Percentiles rank a stretch among this genome's conserved stretches.
phyloP scores from a whole-genome alignment of 305 asterid species.

The Fraxinus floribunda region DNA sequence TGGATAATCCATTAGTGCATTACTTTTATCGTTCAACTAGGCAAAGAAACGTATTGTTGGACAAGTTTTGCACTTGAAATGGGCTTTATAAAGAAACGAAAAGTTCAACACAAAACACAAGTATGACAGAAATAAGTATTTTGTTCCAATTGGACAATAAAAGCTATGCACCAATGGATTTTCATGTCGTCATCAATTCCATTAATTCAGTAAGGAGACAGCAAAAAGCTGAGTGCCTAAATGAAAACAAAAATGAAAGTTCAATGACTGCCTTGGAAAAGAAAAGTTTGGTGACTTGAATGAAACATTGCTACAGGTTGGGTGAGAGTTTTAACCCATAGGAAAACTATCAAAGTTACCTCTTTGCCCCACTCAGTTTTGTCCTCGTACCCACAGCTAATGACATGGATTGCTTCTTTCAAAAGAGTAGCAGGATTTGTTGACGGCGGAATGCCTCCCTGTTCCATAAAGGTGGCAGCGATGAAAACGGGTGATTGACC shows the following conservation, averaged over 20 bases:
- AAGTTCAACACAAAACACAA: background rate
- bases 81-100: background rate
- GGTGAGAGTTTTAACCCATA: background rate
- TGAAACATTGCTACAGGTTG: background rate
- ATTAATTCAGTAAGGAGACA: background rate
- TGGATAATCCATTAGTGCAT: background rate
- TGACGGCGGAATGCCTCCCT: slow-evolving; percentile 37
- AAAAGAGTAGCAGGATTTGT: slow-evolving; percentile 36
- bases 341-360: slow-evolving; percentile 10
- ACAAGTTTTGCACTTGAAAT: background rate
- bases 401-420: slow-evolving; percentile 42
- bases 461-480: slow-evolving; percentile 40
- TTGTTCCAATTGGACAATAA: background rate
- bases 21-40: background rate
- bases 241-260: background rate
- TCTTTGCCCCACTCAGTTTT: slow-evolving; percentile 44
- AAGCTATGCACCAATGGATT: background rate
- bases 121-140: background rate
- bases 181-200: background rate
- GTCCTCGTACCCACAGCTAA: slow-evolving; percentile 45
- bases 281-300: background rate
- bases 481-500: slow-evolving; percentile 41
- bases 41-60: background rate
- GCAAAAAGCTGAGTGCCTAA: background rate
- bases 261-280: background rate